Base-by-base conservation (phyloP, 768 basidiomycete species). In the Auriscalpium orientale region DNA sequence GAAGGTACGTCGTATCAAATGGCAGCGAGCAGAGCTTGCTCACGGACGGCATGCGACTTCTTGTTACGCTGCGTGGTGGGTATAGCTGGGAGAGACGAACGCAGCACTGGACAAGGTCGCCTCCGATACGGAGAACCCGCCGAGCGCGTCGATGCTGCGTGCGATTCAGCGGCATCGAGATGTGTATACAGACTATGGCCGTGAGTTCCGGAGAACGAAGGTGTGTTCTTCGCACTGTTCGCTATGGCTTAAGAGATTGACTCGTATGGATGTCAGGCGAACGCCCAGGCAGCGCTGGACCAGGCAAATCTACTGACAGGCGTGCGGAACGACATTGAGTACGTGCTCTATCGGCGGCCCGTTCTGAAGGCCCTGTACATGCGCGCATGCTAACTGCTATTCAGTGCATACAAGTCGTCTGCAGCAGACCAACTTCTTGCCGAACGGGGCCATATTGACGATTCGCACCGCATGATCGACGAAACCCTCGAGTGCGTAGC, bases 311-410 rank as follows among this genome's bases (percentile, higher is more conserved):
- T 99, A 15, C 78, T 99, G 20, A 85, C 81, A 46, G 92, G 91
- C 8, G 95, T 98, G 4, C 80, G 95, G 60, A 93, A 95, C 62
- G 97, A 99, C 64, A 98, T 98, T 61, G 92, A 93, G 95, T 95
- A 63, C 46, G 85, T 71, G 34, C n/a, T n/a, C n/a, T n/a, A n/a
- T n/a, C n/a, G n/a, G n/a, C 11, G 22, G 37, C 37, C 16, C 51
- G 13, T 56, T 21, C 16, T 7, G 28, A 9, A 16, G 21, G 2
- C 49, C 16, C 40, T 13, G 20, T 15, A 21, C 33, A 34, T 22
- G 21, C 38, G 28, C 35, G 8, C 5, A 46, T 10, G 11, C 45
- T 35, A 36, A 48, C 21, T 40, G 21, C 48, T 49, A 28, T 35
- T 16, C 61, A 97, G 94, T 59, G 89, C 93, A 40, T 95, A 95